These are phyloP conservation scores for Claviceps humidiphila DNA, from an alignment of 2,329 filamentous ascomycete species.

Conservation along the genomic window DNA sequence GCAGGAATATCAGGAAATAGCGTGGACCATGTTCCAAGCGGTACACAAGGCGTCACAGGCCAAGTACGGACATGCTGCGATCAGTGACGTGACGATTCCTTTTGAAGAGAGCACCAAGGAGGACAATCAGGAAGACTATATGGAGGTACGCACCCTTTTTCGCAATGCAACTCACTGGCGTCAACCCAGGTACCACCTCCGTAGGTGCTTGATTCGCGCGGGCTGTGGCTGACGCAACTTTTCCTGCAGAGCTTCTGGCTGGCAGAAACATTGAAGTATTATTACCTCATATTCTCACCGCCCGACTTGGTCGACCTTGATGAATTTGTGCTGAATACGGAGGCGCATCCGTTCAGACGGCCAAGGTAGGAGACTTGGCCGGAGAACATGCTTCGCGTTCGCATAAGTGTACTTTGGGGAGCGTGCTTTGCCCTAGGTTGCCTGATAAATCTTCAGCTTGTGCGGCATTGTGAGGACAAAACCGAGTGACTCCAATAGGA, in stretches of 20 bases:
- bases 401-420: background rate
- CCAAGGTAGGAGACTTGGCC: background rate
- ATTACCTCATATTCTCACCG: constrained; percentile 53
- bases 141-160: constrained; percentile 36
- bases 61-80: constrained; percentile 45
- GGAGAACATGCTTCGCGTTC: background rate
- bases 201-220: too few relatives aligned
- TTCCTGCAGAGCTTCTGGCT: constrained; percentile 3
- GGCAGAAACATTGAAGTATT: constrained; percentile 73
- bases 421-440: background rate
- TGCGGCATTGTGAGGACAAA: too few relatives aligned
- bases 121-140: constrained; percentile 40
- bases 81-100: constrained; percentile 41
- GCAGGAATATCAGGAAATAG: constrained; percentile 47
- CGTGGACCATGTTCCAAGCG: constrained; percentile 59
- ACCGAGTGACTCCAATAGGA: too few relatives aligned
- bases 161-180: background rate
- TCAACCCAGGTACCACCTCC: background rate
- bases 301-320: constrained; percentile 44
- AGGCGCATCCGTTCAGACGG: constrained; percentile 42
- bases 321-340: constrained; percentile 54
- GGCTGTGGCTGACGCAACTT: background rate
- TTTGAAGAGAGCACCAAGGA: constrained; percentile 15
- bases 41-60: constrained; percentile 46
- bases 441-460: too few relatives aligned